Percentiles rank a stretch among this genome's conserved stretches.
Conservation (phyloP, 2,329 filamentous ascomycete genomes). For the Bipolaris bicolor region DNA sequence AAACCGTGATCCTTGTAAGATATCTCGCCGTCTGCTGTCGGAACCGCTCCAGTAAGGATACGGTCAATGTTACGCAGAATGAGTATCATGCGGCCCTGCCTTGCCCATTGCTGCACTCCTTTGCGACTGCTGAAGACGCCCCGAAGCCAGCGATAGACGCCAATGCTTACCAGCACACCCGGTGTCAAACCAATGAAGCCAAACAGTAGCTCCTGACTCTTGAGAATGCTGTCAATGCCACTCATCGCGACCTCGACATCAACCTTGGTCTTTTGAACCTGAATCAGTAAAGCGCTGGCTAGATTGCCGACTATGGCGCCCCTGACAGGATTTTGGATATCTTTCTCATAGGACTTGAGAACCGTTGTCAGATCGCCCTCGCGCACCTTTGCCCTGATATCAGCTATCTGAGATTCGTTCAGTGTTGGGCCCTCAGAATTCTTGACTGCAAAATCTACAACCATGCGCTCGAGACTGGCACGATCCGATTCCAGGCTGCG, state of each 20-base stretch:
- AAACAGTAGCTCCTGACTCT: slow-evolving; percentile 96
- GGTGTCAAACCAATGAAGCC: slow-evolving; percentile 94
- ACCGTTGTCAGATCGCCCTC: slow-evolving; percentile 95
- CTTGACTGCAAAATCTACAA: slow-evolving; percentile 90
- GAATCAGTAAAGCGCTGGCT: slow-evolving; percentile 87
- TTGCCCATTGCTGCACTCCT: slow-evolving; percentile 68
- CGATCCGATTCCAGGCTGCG: slow-evolving; percentile 89
- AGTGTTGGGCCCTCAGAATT: slow-evolving; percentile 71
- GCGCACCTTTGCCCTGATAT: slow-evolving; percentile 78
- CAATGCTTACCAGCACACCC: slow-evolving; percentile 84
- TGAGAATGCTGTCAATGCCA: slow-evolving; percentile 91
- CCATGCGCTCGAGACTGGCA: slow-evolving; percentile 94
- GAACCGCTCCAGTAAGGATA: slow-evolving; percentile 56
- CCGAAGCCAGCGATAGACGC: slow-evolving; percentile 73
- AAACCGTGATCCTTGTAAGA: slow-evolving; percentile 93
- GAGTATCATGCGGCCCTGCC: slow-evolving; percentile 73
- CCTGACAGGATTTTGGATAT: slow-evolving; percentile 79
- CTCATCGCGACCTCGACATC: slow-evolving; percentile 96
- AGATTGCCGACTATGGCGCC: slow-evolving; percentile 87
- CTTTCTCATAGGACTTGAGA: slow-evolving; percentile 87
- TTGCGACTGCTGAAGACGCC: slow-evolving; percentile 72
- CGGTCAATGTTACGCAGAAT: slow-evolving; percentile 89
- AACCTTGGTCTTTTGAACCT: slow-evolving; percentile 98
- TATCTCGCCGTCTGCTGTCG: slow-evolving; percentile 74
- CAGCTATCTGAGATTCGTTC: slow-evolving; percentile 71